Conservation (phyloP, 129 eudicot species). For the Flaveria robusta region DNA sequence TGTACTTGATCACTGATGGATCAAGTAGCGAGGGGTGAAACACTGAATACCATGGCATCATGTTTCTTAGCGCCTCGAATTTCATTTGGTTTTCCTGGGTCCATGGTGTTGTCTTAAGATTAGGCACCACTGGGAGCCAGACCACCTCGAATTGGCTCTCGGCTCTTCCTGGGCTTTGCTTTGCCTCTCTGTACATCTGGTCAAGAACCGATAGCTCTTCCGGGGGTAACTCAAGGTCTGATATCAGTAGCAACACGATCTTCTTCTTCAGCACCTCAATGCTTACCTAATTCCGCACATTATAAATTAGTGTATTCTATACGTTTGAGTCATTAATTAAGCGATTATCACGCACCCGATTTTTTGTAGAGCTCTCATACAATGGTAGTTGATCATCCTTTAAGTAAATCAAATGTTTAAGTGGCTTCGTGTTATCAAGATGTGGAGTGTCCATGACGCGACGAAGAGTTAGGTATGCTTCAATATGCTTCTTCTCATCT, state of each 20-base stretch:
- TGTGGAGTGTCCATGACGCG: conserved; percentile 65
- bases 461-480: conserved; percentile 54
- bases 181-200: conserved; percentile 61
- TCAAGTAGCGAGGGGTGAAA: conserved; percentile 73
- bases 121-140: conserved; percentile 70
- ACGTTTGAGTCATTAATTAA: no score
- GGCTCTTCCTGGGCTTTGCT: conserved; percentile 45
- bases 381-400: conserved; percentile 75
- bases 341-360: conserved; percentile 43
- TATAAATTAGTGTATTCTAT: neutral
- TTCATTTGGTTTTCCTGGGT: conserved; percentile 37
- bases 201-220: conserved; percentile 67
- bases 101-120: conserved; percentile 38
- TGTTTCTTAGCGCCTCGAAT: conserved; percentile 46
- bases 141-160: conserved; percentile 76
- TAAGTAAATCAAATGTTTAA: conserved; percentile 58
- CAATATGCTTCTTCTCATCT: conserved; percentile 66
- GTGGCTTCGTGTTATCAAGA: conserved; percentile 67
- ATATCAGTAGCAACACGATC: conserved; percentile 70
- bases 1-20: conserved; percentile 64
- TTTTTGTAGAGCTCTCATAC: conserved; percentile 58
- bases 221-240: conserved; percentile 74
- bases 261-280: conserved; percentile 61
- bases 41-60: conserved; percentile 86
- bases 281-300: conserved; percentile 45